Evolutionary conservation across 257 asterid species (phyloP).

Genomic region (Ehretia macrophylla): DNA sequence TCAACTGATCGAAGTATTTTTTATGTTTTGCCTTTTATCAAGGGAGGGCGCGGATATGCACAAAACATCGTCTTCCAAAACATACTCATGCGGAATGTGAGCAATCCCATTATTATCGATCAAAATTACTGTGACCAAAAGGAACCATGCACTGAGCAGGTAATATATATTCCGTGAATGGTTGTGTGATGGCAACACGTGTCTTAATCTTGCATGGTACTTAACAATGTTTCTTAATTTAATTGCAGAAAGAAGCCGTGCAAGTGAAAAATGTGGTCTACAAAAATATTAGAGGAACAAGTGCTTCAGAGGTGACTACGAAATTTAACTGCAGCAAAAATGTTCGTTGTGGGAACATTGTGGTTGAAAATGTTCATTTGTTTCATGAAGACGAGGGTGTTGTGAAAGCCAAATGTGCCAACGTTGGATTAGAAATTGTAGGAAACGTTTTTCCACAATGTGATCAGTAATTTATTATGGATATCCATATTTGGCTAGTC

Average conservation of each 20-base stretch:
- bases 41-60: conserved; percentile 92
- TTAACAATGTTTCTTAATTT: background rate
- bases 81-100: conserved; percentile 56
- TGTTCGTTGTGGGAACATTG: conserved; percentile 59
- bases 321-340: conserved; percentile 59
- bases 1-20: too few species aligned
- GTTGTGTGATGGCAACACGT: too few species aligned
- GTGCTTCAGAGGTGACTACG: conserved; percentile 56
- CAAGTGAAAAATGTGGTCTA: conserved; percentile 57
- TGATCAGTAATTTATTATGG: too few species aligned
- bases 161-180: too few species aligned
- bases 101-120: conserved; percentile 81
- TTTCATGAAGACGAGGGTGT: conserved; percentile 14
- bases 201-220: too few species aligned
- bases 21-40: background rate
- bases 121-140: conserved; percentile 75
- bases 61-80: conserved; percentile 60
- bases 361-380: conserved; percentile 47
- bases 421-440: conserved; percentile 6
- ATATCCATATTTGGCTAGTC: too few species aligned
- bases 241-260: conserved; percentile 68
- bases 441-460: too few species aligned
- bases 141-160: conserved; percentile 52
- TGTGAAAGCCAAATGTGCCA: conserved; percentile 22
- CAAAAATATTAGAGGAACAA: conserved; percentile 70